phyloP scores from a whole-genome alignment of 2,329 filamentous ascomycete genomes.

The Beauveria sp. region DNA sequence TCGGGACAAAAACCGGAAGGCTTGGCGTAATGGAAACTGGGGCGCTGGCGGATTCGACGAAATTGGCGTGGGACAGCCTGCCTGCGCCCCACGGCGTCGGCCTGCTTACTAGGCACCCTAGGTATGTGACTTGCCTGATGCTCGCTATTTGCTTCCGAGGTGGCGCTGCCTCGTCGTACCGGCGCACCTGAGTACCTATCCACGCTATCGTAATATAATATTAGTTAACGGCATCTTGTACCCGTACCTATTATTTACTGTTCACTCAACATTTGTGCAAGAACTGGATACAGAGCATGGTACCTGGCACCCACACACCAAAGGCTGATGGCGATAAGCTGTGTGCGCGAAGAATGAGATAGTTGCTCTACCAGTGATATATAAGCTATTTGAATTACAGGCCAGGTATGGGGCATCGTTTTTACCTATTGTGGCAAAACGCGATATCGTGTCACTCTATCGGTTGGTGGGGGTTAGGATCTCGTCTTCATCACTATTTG shows the following conservation, averaged over 20 bases:
- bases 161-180: constrained; percentile 7
- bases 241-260: neutral
- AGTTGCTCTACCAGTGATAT: neutral
- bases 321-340: neutral
- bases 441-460: neutral
- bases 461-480: too few species aligned
- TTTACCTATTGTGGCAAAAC: neutral
- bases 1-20: constrained; percentile 9
- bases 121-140: neutral
- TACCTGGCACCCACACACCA: neutral
- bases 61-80: constrained; percentile 7
- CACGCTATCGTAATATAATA: neutral
- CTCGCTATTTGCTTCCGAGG: constrained; percentile 9
- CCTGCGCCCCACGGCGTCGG: neutral
- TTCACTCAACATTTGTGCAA: neutral
- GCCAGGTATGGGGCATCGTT: neutral
- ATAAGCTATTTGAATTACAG: neutral
- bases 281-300: neutral
- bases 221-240: neutral
- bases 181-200: neutral
- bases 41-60: constrained; percentile 8
- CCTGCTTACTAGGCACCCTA: neutral
- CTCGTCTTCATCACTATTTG: neutral
- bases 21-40: constrained; percentile 8
- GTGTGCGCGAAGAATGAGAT: neutral